Evolutionary conservation across 2,329 filamentous ascomycete species (phyloP), one percentile per base, ranked within the genome.

Genomic region (Colletotrichum horii): DNA sequence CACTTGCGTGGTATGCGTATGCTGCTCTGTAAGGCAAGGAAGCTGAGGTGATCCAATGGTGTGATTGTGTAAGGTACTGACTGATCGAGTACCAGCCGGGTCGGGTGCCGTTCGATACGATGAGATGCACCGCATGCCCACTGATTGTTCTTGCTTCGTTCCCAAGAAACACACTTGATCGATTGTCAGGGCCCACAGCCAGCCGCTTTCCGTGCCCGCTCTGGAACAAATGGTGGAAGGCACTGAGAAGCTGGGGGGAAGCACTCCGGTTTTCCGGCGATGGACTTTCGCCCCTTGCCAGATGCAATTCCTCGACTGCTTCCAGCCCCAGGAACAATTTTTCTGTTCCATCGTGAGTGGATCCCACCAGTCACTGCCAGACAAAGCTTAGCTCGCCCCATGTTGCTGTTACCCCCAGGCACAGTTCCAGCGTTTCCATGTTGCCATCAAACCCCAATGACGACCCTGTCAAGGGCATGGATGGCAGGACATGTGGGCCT

Each of bases 351-450:
- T 68, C 43, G 19, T 14, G 11, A 58, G 73, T 68, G 73, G 70
- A 26, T 19, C 43, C 43, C 58, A 36, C 15, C 22, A 60, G 15
- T 36, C n/a, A 24, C 61, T 67, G 61, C 61, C 69, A 73, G 64
- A 64, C 32, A 52, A 68, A 73, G 73, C 73, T 75, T 73, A 73
- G 73, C 70, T 64, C 24, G 58, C 43, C 43, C 43, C 43, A 52
- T 14, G n/a, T 14, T 48, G 43, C 43, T 22, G 65, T 62, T n/a
- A 26, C 26, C 30, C 38, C 65, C 26, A 26, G 24, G 36, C 65
- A 73, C 32, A 56, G 28, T 30, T 48, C 60, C 36, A 34, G 34
- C 36, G 19, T 68, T 32, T 43, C 36, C 36, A 64, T 52, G 26
- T 66, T 64, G 55, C 70, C 69, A 36, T 71, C 61, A 52, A 61